A percentile compares a stretch with the other conserved stretches of the same genome.
phyloP scores from a whole-genome alignment of 805 yeast species.

The Alloascoidea africana region DNA sequence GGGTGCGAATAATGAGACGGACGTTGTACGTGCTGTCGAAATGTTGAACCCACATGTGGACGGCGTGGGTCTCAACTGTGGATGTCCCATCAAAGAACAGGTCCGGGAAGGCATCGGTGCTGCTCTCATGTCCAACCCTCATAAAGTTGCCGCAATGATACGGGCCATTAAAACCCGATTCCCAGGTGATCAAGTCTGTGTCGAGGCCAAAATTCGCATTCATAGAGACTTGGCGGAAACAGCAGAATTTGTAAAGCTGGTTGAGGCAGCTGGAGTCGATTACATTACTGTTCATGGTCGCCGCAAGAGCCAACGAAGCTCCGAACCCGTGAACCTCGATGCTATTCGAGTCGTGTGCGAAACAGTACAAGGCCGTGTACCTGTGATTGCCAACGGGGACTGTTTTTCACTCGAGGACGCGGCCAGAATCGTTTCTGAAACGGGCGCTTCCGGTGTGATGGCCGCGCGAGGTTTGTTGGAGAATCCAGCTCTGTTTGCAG shows the following conservation, averaged over 20 bases:
- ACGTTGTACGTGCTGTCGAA: constrained; percentile 67
- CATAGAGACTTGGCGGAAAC: constrained; percentile 68
- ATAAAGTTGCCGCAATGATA: constrained; percentile 73
- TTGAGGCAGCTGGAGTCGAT: constrained; percentile 84
- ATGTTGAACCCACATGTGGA: constrained; percentile 87
- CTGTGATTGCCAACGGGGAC: constrained; percentile 98
- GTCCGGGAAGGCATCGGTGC: constrained; percentile 95
- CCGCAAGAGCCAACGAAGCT: constrained; percentile 69
- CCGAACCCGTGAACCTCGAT: constrained; percentile 68
- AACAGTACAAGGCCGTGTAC: constrained; percentile 34
- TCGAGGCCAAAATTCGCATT: constrained; percentile 87
- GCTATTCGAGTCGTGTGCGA: constrained; percentile 58
- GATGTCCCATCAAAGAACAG: constrained; percentile 94
- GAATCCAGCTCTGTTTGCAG: constrained; percentile 83
- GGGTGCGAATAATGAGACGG: constrained; percentile 76
- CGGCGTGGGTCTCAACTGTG: constrained; percentile 92
- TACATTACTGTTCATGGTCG: constrained; percentile 92
- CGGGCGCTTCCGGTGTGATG: constrained; percentile 90
- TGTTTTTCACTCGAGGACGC: constrained; percentile 60
- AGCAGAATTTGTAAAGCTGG: constrained; percentile 48
- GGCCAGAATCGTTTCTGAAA: constrained; percentile 37
- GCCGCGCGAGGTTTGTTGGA: constrained; percentile 78
- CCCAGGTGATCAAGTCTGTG: constrained; percentile 52
- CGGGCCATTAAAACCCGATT: constrained; percentile 62
- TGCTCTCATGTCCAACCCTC: constrained; percentile 77